Evolutionary conservation across 23 red algal species (phyloP).

Genomic region (Agarophyton chilense): DNA sequence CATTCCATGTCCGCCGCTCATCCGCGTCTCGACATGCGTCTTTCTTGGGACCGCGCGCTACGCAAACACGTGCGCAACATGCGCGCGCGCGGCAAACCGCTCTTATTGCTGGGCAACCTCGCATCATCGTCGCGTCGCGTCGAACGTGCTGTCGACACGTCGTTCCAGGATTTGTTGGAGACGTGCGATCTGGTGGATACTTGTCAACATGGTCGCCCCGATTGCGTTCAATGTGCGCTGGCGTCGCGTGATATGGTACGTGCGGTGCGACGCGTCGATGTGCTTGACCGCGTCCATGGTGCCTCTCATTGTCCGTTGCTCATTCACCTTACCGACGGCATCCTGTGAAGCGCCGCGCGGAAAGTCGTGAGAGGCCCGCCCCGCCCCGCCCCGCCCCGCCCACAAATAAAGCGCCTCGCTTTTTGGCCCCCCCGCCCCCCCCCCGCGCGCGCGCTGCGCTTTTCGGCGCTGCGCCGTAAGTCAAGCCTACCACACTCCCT

Average conservation of each 20-base stretch:
- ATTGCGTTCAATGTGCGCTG: slow-evolving; percentile 69
- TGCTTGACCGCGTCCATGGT: slow-evolving; percentile 51
- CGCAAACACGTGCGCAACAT: slow-evolving; percentile 37
- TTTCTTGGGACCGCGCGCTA: slow-evolving; percentile 63
- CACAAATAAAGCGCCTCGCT: no score
- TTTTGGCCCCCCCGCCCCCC: no score
- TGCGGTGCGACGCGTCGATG: slow-evolving; percentile 26
- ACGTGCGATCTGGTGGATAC: no score
- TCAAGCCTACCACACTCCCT: no score
- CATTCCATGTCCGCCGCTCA: slow-evolving; percentile 49
- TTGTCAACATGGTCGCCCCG: no score
- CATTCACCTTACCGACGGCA: slow-evolving; percentile 42
- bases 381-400: no score
- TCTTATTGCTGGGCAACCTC: slow-evolving; percentile 72
- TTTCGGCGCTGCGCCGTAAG: no score
- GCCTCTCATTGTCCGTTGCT: slow-evolving; percentile 50
- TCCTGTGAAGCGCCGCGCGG: neutral
- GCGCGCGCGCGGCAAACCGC: slow-evolving; percentile 28
- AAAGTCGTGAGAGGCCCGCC: neutral
- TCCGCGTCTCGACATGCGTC: neutral
- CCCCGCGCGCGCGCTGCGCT: no score
- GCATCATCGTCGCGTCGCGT: no score
- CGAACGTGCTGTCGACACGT: no score
- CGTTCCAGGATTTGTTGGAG: slow-evolving; percentile 57
- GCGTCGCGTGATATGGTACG: slow-evolving; percentile 47